Percentiles rank a stretch among this genome's conserved stretches.
phyloP scores from a whole-genome alignment of 1,139 yeast genomes.

The Candida buenavistaensis region DNA sequence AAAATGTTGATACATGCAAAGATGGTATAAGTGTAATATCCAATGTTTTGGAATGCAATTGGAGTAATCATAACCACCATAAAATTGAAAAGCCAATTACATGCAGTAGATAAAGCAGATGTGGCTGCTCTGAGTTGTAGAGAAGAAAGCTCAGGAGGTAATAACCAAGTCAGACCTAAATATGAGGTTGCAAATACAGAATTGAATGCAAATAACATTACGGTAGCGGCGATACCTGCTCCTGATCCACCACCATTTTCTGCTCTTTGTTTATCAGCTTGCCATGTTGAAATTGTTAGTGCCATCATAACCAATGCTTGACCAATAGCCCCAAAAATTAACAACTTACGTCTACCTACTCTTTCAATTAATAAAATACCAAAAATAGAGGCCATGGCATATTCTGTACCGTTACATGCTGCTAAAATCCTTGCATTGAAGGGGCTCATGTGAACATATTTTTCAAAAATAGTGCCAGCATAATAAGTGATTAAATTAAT shows the following conservation, averaged over 20 bases:
- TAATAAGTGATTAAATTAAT: conserved; percentile 25
- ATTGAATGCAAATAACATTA: conserved; percentile 37
- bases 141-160: conserved; percentile 40
- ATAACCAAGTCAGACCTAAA: conserved; percentile 41
- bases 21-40: conserved; percentile 33
- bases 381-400: conserved; percentile 42
- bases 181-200: conserved; percentile 30
- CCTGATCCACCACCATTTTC: conserved; percentile 16
- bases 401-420: conserved; percentile 38
- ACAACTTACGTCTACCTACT: conserved; percentile 53
- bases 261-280: conserved; percentile 19
- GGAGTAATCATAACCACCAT: conserved; percentile 36
- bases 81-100: conserved; percentile 39
- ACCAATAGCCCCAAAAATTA: conserved; percentile 55
- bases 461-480: conserved; percentile 48
- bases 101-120: conserved; percentile 37
- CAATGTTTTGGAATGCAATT: conserved; percentile 30
- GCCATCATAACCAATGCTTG: conserved; percentile 36
- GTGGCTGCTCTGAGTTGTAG: conserved; percentile 37
- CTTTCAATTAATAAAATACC: conserved; percentile 49
- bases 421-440: conserved; percentile 37
- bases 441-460: conserved; percentile 40
- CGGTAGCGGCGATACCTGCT: conserved; percentile 36
- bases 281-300: conserved; percentile 29
- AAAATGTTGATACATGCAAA: conserved; percentile 43